These are phyloP conservation scores for Aethionema arabicum DNA, from an alignment of 345 rosid genomes.

Conservation along the genomic window DNA sequence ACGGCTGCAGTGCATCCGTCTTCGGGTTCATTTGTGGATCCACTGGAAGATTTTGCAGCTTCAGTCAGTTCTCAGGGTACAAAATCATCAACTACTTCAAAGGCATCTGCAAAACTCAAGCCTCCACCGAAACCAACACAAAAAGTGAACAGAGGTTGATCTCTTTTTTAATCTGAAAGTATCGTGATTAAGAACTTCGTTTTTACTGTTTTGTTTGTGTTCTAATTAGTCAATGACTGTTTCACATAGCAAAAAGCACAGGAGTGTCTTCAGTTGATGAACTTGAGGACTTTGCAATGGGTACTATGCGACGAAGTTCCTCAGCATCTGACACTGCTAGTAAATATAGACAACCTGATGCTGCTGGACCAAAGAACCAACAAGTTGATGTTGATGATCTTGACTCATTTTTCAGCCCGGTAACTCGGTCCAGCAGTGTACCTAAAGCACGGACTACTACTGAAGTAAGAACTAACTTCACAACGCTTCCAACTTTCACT, in stretches of 20 bases:
- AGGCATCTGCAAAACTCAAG: constrained; percentile 43
- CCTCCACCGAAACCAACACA: constrained; percentile 75
- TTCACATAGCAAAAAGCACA: constrained; percentile 50
- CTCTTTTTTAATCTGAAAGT: constrained; percentile 25
- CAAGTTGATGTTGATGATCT: constrained; percentile 55
- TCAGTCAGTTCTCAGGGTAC: constrained; percentile 40
- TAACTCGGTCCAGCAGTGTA: constrained; percentile 65
- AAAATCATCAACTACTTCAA: constrained; percentile 37
- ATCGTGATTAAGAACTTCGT: constrained; percentile 4
- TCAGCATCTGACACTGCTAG: constrained; percentile 32
- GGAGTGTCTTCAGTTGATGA: constrained; percentile 60
- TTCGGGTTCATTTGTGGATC: constrained; percentile 43
- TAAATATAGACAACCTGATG: constrained; percentile 60
- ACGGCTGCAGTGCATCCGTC: constrained; percentile 43
- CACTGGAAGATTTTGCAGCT: constrained; percentile 56
- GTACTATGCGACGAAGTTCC: constrained; percentile 43
- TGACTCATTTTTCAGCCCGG: constrained; percentile 54
- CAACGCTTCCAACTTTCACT: background rate
- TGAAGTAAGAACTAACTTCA: constrained; percentile 43
- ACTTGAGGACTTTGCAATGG: constrained; percentile 75
- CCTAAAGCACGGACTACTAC: constrained; percentile 61
- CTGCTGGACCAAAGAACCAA: constrained; percentile 42
- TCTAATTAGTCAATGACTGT: constrained; percentile 28
- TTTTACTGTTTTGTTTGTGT: constrained; percentile 16
- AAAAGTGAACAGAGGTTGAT: constrained; percentile 54